phyloP scores from a whole-genome alignment of 179 eudicot genomes.

The Nepenthes alata region DNA sequence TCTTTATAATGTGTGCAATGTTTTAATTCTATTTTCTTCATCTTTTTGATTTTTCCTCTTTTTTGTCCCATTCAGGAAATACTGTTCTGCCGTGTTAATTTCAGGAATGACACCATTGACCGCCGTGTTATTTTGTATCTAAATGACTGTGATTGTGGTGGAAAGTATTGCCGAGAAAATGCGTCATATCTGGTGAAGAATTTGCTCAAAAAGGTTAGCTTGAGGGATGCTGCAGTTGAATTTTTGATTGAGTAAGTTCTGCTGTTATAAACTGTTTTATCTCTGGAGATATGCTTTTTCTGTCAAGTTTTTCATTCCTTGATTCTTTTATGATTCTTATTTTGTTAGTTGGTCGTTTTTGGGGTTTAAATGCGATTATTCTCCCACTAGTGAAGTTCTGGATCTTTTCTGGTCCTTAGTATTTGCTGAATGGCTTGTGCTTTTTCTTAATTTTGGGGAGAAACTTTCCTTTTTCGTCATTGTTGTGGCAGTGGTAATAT shows the following conservation, averaged over 20 bases:
- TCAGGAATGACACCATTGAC: slow-evolving; percentile 61
- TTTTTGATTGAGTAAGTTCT: slow-evolving; percentile 73
- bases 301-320: not conserved
- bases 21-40: not conserved
- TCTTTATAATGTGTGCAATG: not conserved
- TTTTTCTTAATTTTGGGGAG: too few species aligned
- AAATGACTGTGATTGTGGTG: slow-evolving; percentile 75
- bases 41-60: slow-evolving; percentile 7
- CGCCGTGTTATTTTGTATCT: slow-evolving; percentile 68
- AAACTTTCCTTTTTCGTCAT: too few species aligned
- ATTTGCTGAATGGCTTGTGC: too few species aligned
- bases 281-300: too few species aligned
- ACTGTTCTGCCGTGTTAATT: slow-evolving; percentile 65
- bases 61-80: slow-evolving; percentile 53
- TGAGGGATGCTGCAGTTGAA: slow-evolving; percentile 76
- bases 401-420: too few species aligned
- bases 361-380: not conserved
- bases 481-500: too few species aligned
- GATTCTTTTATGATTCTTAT: not conserved
- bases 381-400: not conserved
- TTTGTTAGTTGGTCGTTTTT: too few species aligned
- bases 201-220: slow-evolving; percentile 60
- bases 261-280: not conserved
- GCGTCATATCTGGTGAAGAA: slow-evolving; percentile 67
- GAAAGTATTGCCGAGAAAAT: slow-evolving; percentile 63